Percentiles rank a stretch among this genome's conserved stretches.
phyloP scores from a whole-genome alignment of 257 asterid species.

The Catharanthus roseus region DNA sequence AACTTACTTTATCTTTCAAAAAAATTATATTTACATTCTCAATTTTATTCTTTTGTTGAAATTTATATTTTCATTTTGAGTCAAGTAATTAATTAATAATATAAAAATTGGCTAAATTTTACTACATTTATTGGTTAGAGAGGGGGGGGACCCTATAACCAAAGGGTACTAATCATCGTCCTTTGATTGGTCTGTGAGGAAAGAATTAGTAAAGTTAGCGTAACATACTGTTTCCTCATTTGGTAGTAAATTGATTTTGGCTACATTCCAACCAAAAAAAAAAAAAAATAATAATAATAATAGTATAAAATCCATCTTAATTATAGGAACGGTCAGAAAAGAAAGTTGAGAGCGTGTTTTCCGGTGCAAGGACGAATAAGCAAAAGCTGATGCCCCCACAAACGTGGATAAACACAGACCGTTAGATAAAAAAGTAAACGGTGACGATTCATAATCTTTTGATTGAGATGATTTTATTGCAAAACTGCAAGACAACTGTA shows the following conservation, averaged over 20 bases:
- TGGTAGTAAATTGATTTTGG: conserved; percentile 40
- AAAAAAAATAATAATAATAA: conserved; percentile 4
- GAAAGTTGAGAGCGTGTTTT: conserved; percentile 56
- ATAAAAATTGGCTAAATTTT: too few relatives aligned
- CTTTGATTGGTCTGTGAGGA: conserved; percentile 37
- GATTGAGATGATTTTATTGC: conserved; percentile 34
- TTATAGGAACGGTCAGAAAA: conserved; percentile 17
- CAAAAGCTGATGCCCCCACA: conserved; percentile 41
- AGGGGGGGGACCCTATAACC: conserved; percentile 5
- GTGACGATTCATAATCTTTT: conserved; percentile 29
- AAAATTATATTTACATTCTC: too few relatives aligned
- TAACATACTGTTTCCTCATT: conserved; percentile 42
- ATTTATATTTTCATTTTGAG: too few relatives aligned
- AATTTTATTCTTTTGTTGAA: too few relatives aligned
- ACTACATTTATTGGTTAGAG: too few relatives aligned
- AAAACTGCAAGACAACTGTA: conserved; percentile 56
- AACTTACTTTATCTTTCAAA: too few relatives aligned
- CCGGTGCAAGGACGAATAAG: conserved; percentile 72
- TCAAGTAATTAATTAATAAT: too few relatives aligned
- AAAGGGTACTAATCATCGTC: conserved; percentile 23
- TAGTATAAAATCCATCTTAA: conserved; percentile 20
- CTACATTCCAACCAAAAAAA: too few relatives aligned
- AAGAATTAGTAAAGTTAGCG: conserved; percentile 20
- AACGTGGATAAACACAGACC: conserved; percentile 28
- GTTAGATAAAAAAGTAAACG: conserved; percentile 41